Conservation (phyloP, 1,139 yeast species). For the Zygosaccharomyces pseudobailii region DNA sequence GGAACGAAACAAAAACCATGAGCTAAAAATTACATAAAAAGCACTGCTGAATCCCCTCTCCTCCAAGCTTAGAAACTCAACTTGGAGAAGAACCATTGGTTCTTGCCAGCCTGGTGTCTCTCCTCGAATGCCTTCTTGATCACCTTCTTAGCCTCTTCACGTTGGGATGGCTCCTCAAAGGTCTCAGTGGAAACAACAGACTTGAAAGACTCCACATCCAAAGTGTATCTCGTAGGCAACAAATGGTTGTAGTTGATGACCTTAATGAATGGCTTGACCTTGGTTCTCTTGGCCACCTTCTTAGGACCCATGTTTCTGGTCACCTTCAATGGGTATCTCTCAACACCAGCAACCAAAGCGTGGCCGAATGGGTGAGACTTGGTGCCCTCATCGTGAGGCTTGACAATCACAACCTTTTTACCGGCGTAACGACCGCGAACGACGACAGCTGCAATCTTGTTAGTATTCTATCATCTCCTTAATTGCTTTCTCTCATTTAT, state of each 20-base stretch:
- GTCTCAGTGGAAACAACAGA: conserved; percentile 87
- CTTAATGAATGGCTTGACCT: conserved; percentile 99
- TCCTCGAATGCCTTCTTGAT: conserved; percentile 99
- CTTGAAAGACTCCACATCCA: conserved; percentile 96
- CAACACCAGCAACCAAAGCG: conserved; percentile 99
- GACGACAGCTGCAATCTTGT: conserved; percentile 70
- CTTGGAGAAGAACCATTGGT: conserved; percentile 99
- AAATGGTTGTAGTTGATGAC: conserved; percentile 99
- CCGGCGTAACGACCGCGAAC: conserved; percentile 99
- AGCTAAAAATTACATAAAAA: conserved; percentile 17
- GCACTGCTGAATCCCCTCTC: conserved; percentile 14
- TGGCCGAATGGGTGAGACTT: conserved; percentile 99
- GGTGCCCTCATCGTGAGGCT: conserved; percentile 99
- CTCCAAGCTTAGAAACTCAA: conserved; percentile 73
- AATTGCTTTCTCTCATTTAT: neutral
- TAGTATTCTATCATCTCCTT: conserved; percentile 15
- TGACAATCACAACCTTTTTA: conserved; percentile 99
- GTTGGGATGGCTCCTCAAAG: conserved; percentile 96
- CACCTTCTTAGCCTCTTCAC: conserved; percentile 98
- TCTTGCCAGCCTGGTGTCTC: conserved; percentile 99
- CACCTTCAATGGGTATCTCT: conserved; percentile 97
- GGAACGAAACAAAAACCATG: conserved; percentile 13
- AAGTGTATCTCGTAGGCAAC: conserved; percentile 99
- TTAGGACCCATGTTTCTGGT: conserved; percentile 93
- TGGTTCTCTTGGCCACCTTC: conserved; percentile 96